Conservation (phyloP, 2,329 filamentous ascomycete species). For the Colletotrichum sp. region DNA sequence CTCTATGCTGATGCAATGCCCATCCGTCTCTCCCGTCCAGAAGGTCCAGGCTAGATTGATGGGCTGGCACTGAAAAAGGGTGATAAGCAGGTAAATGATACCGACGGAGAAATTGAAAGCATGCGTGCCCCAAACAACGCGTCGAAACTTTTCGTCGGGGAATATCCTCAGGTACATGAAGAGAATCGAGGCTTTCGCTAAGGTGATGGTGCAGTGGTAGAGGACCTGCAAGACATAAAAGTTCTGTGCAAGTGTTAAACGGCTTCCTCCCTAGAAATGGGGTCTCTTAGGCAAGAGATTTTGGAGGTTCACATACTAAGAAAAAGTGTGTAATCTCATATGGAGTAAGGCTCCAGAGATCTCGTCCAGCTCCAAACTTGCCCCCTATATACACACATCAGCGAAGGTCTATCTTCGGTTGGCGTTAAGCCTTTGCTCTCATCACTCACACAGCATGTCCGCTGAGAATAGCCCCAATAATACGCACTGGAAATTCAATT, state of each 20-base stretch:
- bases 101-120: background rate
- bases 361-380: background rate
- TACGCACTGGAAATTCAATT: background rate
- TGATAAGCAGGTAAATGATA: slow-evolving; percentile 33
- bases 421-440: background rate
- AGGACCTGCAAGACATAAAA: background rate
- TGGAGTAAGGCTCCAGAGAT: background rate
- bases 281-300: background rate
- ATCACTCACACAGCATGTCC: background rate
- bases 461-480: rapidly evolving
- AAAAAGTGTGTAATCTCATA: background rate
- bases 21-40: background rate
- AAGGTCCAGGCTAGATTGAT: background rate
- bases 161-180: slow-evolving; percentile 41
- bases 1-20: background rate
- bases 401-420: rapidly evolving
- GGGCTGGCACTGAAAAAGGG: slow-evolving; percentile 28
- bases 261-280: too few species aligned
- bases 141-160: slow-evolving; percentile 31
- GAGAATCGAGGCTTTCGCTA: slow-evolving; percentile 39
- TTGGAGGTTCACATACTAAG: rapidly evolving
- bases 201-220: slow-evolving; percentile 35
- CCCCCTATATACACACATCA: rapidly evolving
- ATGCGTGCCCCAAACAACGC: slow-evolving; percentile 23
- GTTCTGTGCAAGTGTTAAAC: background rate